Evolutionary conservation across 1,284 basidiomycete species (phyloP).

Genomic region (Irpex lacteus): DNA sequence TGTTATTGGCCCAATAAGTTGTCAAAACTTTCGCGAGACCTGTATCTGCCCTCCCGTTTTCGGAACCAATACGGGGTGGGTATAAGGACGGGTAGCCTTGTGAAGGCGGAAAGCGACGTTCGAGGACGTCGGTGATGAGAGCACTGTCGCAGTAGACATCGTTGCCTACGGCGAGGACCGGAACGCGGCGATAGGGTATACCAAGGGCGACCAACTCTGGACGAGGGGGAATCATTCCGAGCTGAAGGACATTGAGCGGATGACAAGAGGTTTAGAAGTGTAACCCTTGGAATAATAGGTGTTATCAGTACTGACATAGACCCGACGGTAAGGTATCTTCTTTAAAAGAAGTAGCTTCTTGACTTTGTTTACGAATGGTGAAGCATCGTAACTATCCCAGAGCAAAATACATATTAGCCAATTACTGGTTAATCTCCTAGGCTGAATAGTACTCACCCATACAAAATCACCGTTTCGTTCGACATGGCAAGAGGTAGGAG

Average conservation of each 20-base stretch:
- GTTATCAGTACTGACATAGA: slow-evolving; percentile 24
- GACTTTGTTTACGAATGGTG: too few relatives aligned
- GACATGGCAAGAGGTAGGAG: too few relatives aligned
- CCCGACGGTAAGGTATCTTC: slow-evolving; percentile 19
- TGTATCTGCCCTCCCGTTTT: neutral
- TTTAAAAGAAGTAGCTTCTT: too few relatives aligned
- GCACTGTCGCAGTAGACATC: slow-evolving; percentile 55
- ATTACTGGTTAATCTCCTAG: too few relatives aligned
- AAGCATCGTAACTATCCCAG: too few relatives aligned
- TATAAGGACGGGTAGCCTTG: neutral
- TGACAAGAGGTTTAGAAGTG: too few relatives aligned
- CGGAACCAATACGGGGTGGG: neutral
- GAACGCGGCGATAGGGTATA: slow-evolving; percentile 50
- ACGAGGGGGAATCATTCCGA: too few relatives aligned
- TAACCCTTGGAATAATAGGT: too few relatives aligned
- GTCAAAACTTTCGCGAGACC: neutral
- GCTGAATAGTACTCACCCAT: too few relatives aligned
- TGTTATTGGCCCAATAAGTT: neutral
- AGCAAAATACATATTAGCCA: too few relatives aligned
- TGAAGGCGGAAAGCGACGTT: neutral
- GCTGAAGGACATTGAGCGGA: too few relatives aligned
- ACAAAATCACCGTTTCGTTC: too few relatives aligned
- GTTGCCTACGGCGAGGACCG: slow-evolving; percentile 56
- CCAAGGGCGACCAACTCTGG: slow-evolving; percentile 36
- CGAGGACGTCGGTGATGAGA: slow-evolving; percentile 43